phyloP scores from a whole-genome alignment of 441 rosid genomes.

The Sinapis alba region DNA sequence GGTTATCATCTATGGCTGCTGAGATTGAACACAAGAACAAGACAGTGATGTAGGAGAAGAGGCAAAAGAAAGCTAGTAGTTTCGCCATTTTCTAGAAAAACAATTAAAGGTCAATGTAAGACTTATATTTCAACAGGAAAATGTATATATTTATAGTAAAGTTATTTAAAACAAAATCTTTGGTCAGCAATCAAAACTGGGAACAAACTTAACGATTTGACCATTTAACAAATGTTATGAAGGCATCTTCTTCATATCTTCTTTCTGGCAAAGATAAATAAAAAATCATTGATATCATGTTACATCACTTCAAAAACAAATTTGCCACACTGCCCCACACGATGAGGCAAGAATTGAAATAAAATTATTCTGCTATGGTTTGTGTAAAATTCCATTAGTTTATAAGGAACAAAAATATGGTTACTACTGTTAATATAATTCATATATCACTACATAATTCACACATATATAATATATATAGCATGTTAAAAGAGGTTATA shows the following conservation, averaged over 20 bases:
- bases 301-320: not conserved
- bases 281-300: not conserved
- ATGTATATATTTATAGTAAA: not conserved
- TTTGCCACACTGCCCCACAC: conserved; percentile 2
- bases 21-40: conserved; percentile 3
- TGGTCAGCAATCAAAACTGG: conserved; percentile 7
- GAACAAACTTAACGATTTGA: not conserved
- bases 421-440: not conserved
- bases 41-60: conserved; percentile 4
- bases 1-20: conserved; percentile 10
- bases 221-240: not conserved
- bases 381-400: not conserved
- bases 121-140: not conserved
- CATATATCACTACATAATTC: not conserved
- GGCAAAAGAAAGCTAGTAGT: conserved; percentile 2
- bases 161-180: not conserved
- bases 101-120: not conserved
- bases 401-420: not conserved
- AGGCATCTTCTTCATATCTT: not conserved
- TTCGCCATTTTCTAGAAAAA: conserved; percentile 1
- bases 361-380: not conserved
- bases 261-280: not conserved
- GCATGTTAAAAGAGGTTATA: not conserved
- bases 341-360: not conserved
- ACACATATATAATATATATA: no score